A percentile compares a stretch with the other conserved stretches of the same genome.
These are phyloP conservation scores for Metschnikowia santaceciliae DNA, from an alignment of 805 yeast species.

Conservation along the genomic window DNA sequence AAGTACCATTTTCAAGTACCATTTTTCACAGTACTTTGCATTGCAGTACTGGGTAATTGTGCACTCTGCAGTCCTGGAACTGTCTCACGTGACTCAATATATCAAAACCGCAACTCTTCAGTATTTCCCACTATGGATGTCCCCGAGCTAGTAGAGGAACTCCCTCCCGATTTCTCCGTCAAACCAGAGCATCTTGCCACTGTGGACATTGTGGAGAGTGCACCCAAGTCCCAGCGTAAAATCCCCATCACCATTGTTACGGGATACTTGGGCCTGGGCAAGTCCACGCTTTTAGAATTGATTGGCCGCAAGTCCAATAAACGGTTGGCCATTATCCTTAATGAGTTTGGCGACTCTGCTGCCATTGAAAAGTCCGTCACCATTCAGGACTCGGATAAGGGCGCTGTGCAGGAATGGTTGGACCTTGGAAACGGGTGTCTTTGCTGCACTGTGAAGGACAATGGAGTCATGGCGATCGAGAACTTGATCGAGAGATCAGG, in stretches of 20 bases:
- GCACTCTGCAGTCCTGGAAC: neutral
- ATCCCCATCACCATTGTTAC: constrained; percentile 93
- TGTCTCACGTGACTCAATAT: neutral
- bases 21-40: too few species aligned
- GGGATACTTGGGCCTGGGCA: constrained; percentile 94
- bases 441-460: constrained; percentile 94
- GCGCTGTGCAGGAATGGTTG: constrained; percentile 83
- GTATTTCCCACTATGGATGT: constrained; percentile 19
- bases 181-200: constrained; percentile 16
- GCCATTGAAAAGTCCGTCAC: constrained; percentile 86
- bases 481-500: constrained; percentile 69
- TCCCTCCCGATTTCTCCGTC: constrained; percentile 19
- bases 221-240: constrained; percentile 23
- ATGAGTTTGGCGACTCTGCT: constrained; percentile 88
- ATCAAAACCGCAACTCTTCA: too few species aligned
- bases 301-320: constrained; percentile 68
- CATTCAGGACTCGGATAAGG: constrained; percentile 48
- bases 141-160: constrained; percentile 32
- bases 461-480: constrained; percentile 93
- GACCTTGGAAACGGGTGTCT: constrained; percentile 96
- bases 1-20: too few species aligned
- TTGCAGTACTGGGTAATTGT: neutral
- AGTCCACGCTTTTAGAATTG: constrained; percentile 75
- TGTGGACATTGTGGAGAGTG: neutral
- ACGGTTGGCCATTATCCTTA: constrained; percentile 83